phyloP scores from a whole-genome alignment of 768 basidiomycete species.

The Pholiota conissans region DNA sequence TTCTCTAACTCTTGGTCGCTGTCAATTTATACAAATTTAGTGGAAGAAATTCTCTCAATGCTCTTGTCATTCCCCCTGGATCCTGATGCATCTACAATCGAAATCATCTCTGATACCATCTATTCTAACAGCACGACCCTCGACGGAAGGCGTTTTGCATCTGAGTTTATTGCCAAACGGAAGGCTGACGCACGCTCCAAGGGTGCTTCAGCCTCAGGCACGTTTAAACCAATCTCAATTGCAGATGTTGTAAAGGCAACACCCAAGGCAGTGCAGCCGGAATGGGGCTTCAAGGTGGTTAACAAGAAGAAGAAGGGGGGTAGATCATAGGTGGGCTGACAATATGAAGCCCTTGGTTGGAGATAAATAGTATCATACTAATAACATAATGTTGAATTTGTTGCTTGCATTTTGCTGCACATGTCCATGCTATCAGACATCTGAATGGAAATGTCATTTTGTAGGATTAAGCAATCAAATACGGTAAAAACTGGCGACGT shows the following conservation, averaged over 20 bases:
- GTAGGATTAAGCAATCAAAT: background rate
- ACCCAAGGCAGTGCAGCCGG: conserved; percentile 71
- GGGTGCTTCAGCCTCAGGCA: conserved; percentile 29
- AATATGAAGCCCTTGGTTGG: background rate
- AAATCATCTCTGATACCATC: conserved; percentile 94
- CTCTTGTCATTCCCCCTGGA: conserved; percentile 92
- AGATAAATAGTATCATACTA: background rate
- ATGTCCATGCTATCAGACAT: background rate
- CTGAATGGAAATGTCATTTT: background rate
- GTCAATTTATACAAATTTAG: conserved; percentile 49
- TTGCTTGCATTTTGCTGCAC: background rate
- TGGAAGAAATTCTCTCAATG: conserved; percentile 97
- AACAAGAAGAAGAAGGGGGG: conserved; percentile 80
- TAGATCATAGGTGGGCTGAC: conserved; percentile 9
- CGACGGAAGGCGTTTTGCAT: conserved; percentile 92
- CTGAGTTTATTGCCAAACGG: conserved; percentile 86
- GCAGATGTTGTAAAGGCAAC: conserved; percentile 90
- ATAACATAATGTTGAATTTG: background rate
- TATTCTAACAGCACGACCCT: conserved; percentile 94
- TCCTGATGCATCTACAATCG: conserved; percentile 75
- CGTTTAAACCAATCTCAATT: conserved; percentile 64
- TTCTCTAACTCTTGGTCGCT: too few relatives aligned
- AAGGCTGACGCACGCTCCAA: conserved; percentile 78
- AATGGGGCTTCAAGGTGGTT: conserved; percentile 92
- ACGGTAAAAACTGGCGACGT: background rate